A percentile compares a stretch with the other conserved stretches of the same genome.
These are phyloP conservation scores for Aeschynomene evenia DNA, from an alignment of 306 rosid species.

Conservation along the genomic window DNA sequence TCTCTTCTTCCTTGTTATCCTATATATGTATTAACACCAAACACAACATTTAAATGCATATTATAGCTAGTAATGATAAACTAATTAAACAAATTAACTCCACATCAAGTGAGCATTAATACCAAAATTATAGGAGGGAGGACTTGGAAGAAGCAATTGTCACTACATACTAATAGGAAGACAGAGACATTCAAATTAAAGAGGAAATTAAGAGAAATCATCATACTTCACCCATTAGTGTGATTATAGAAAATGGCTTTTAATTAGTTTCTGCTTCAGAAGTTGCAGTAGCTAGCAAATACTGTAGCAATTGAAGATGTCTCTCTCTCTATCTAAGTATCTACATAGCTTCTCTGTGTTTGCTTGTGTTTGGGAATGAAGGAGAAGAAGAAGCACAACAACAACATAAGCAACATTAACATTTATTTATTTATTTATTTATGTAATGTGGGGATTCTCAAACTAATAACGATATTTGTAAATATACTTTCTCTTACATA, in stretches of 20 bases:
- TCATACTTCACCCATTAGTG: constrained; percentile 69
- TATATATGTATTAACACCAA: constrained; percentile 26
- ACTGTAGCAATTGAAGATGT: neutral
- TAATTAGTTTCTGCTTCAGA: constrained; percentile 26
- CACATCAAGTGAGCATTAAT: neutral
- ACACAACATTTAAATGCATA: constrained; percentile 17
- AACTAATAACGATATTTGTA: no score
- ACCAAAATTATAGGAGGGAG: no score
- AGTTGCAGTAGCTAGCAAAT: neutral
- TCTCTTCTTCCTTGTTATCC: constrained; percentile 45
- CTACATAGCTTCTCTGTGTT: neutral
- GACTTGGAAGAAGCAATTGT: neutral
- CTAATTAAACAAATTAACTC: neutral
- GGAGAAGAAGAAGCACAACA: constrained; percentile 29
- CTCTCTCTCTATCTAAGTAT: neutral
- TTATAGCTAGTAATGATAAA: neutral
- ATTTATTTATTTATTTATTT: no score
- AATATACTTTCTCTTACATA: no score
- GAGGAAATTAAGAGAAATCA: constrained; percentile 30
- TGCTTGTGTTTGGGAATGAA: neutral
- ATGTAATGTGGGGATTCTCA: constrained; percentile 49
- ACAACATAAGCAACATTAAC: no score
- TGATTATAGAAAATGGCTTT: constrained; percentile 23
- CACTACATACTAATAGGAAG: neutral
- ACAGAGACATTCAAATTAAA: neutral